Percentiles rank a stretch among this genome's conserved stretches.
These are phyloP conservation scores for Nigrospora osmanthi DNA, from an alignment of 2,329 filamentous ascomycete species.

Conservation along the genomic window DNA sequence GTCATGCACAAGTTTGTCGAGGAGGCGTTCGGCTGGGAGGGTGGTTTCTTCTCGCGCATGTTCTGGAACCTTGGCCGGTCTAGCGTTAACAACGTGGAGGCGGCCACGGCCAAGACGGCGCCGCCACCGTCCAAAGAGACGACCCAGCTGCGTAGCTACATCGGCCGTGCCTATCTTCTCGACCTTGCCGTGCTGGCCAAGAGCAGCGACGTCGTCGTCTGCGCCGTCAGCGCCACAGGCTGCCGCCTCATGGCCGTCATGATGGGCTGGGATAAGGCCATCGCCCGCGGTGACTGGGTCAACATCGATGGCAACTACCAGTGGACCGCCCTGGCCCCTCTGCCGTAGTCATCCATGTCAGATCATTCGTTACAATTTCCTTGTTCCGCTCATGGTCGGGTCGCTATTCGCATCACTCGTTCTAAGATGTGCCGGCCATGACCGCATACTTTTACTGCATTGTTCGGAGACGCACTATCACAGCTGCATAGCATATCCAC, in stretches of 20 bases:
- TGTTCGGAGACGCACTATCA: too few relatives aligned
- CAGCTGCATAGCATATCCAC: too few relatives aligned
- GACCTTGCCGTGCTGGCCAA: slow-evolving; percentile 68
- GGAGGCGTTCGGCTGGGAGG: slow-evolving; percentile 78
- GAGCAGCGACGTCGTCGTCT: slow-evolving; percentile 64
- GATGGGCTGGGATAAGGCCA: slow-evolving; percentile 72
- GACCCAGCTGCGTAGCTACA: slow-evolving; percentile 61
- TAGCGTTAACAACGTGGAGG: slow-evolving; percentile 27
- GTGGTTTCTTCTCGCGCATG: slow-evolving; percentile 74
- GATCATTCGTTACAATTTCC: too few relatives aligned
- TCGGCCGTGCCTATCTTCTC: slow-evolving; percentile 75
- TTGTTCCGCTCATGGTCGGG: too few relatives aligned
- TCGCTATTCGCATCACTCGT: too few relatives aligned
- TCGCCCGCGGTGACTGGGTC: slow-evolving; percentile 56
- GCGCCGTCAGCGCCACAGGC: slow-evolving; percentile 64
- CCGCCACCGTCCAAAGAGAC: slow-evolving; percentile 40
- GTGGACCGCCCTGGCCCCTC: slow-evolving; percentile 38
- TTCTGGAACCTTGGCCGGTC: slow-evolving; percentile 70
- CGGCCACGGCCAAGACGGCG: slow-evolving; percentile 19
- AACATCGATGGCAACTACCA: slow-evolving; percentile 69
- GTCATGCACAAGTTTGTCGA: slow-evolving; percentile 62
- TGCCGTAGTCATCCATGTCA: background rate
- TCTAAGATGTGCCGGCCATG: too few relatives aligned
- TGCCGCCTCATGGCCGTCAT: slow-evolving; percentile 76
- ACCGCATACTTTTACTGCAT: too few relatives aligned